These are phyloP conservation scores for Akanthomyces dipterigenus DNA, from an alignment of 2,329 filamentous ascomycete species.

Conservation along the genomic window DNA sequence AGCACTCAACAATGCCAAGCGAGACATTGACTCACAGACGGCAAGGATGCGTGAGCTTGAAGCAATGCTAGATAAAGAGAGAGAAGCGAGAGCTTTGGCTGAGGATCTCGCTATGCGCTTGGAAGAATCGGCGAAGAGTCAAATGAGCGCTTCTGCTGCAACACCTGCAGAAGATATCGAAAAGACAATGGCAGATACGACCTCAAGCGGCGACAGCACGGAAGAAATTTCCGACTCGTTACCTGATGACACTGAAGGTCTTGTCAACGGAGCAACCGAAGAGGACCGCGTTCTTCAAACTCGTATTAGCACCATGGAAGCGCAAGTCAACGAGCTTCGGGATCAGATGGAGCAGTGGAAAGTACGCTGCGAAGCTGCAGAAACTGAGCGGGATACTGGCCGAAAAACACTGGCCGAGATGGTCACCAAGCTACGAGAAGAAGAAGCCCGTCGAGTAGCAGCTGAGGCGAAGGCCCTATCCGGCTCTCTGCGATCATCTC, in stretches of 20 bases:
- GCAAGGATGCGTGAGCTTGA: conserved; percentile 77
- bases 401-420: conserved; percentile 78
- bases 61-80: conserved; percentile 64
- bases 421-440: conserved; percentile 74
- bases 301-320: conserved; percentile 68
- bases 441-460: conserved; percentile 44
- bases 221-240: conserved; percentile 18
- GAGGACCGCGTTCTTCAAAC: conserved; percentile 42
- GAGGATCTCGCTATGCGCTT: conserved; percentile 74
- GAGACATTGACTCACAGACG: conserved; percentile 79
- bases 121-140: conserved; percentile 43
- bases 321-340: conserved; percentile 75
- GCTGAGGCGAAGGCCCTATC: conserved; percentile 35
- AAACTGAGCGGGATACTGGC: conserved; percentile 65
- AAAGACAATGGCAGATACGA: conserved; percentile 15
- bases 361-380: conserved; percentile 70
- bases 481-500: conserved; percentile 23
- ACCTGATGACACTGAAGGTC: conserved; percentile 31
- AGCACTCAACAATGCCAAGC: conserved; percentile 74
- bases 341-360: conserved; percentile 74
- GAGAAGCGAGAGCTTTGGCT: conserved; percentile 72
- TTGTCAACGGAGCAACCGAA: conserved; percentile 35
- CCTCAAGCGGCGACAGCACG: not conserved
- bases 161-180: conserved; percentile 14
- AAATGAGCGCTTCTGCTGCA: conserved; percentile 23